Evolutionary conservation across 78 protist genomes (phyloP).

Genomic region (Thecamonas trahens): DNA sequence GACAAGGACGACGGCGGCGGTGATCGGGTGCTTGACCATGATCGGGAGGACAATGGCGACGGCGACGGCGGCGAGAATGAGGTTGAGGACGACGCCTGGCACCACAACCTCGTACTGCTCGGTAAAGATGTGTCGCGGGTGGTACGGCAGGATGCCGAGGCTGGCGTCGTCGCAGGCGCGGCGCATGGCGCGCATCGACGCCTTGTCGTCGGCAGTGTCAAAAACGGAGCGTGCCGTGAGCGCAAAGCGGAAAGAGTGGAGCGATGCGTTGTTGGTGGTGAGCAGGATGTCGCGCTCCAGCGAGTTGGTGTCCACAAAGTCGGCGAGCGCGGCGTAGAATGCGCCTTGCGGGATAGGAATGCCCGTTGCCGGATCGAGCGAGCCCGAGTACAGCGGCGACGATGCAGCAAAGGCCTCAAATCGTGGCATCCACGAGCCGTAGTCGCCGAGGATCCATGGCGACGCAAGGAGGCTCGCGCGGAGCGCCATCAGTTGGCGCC

Average conservation of each 20-base stretch:
- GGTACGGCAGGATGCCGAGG: not conserved
- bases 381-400: no score
- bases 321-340: not conserved
- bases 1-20: not conserved
- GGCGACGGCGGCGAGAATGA: not conserved
- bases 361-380: no score
- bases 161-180: not conserved
- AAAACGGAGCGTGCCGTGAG: not conserved
- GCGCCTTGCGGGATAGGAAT: no score
- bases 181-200: not conserved
- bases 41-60: not conserved
- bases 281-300: not conserved
- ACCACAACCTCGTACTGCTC: not conserved
- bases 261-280: constrained; percentile 1
- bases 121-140: not conserved
- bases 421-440: no score
- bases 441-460: no score
- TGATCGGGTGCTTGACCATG: not conserved
- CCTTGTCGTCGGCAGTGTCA: not conserved
- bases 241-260: not conserved
- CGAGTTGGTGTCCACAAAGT: not conserved
- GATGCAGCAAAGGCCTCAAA: no score
- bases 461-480: no score
- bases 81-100: not conserved
- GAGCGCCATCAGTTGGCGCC: no score